phyloP scores from a whole-genome alignment of 2,329 filamentous ascomycete genomes.

The Penicillium palitans region DNA sequence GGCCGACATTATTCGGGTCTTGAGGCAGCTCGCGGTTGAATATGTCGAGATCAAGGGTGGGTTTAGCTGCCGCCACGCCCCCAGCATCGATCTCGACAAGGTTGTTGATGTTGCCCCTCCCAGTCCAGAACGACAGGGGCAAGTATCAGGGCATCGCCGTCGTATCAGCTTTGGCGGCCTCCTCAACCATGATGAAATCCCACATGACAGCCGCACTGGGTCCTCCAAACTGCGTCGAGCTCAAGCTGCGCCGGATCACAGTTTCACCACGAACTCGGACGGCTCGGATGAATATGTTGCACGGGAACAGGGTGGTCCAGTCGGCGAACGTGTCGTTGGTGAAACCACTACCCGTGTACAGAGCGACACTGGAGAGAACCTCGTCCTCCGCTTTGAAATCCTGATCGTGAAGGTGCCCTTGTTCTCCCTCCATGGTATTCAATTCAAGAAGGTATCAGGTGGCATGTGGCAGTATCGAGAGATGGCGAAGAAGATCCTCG shows the following conservation, averaged over 20 bases:
- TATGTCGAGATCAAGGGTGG: constrained; percentile 91
- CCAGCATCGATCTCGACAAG: constrained; percentile 83
- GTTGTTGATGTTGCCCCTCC: constrained; percentile 62
- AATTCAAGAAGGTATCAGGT: constrained; percentile 94
- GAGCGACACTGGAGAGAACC: constrained; percentile 79
- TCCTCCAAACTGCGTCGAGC: constrained; percentile 46
- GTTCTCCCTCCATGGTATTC: constrained; percentile 88
- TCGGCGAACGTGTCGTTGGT: constrained; percentile 65
- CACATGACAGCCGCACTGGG: constrained; percentile 58
- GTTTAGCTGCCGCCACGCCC: constrained; percentile 83
- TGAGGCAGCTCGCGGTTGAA: constrained; percentile 85
- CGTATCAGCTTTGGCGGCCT: constrained; percentile 83
- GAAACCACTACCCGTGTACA: constrained; percentile 93
- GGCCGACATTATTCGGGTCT: constrained; percentile 83
- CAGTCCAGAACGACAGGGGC: constrained; percentile 55
- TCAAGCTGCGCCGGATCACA: constrained; percentile 60
- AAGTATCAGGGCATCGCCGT: constrained; percentile 60
- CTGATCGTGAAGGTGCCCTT: constrained; percentile 96
- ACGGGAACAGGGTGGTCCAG: constrained; percentile 41
- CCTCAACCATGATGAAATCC: constrained; percentile 65
- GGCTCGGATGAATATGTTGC: constrained; percentile 73
- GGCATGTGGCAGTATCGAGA: constrained; percentile 99
- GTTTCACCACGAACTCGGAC: constrained; percentile 82
- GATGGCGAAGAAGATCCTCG: constrained; percentile 93
- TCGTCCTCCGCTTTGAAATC: constrained; percentile 89